These are phyloP conservation scores for Phaffia australis DNA, from an alignment of 768 basidiomycete species.

Conservation along the genomic window DNA sequence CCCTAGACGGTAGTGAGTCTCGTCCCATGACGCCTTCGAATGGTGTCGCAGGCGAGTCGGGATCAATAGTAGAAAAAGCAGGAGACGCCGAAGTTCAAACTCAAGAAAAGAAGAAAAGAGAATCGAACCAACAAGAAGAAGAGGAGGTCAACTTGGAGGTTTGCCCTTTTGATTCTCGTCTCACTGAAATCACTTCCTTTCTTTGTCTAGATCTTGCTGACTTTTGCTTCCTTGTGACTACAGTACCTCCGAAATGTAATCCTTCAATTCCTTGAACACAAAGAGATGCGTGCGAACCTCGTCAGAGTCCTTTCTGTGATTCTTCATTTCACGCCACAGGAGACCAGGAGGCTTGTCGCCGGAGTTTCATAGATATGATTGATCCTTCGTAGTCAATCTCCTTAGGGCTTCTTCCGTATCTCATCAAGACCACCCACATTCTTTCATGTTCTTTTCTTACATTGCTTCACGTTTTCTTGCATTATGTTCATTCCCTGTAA, in stretches of 20 bases:
- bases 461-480: no score
- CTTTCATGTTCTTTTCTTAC: no score
- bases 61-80: not conserved
- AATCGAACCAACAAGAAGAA: conserved; percentile 44
- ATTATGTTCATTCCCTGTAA: no score
- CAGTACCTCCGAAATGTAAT: conserved; percentile 87
- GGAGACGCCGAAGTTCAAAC: not conserved
- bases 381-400: no score
- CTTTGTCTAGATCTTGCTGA: not conserved
- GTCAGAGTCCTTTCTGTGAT: conserved; percentile 86
- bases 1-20: not conserved
- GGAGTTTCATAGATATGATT: conserved; percentile 7
- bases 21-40: conserved; percentile 8
- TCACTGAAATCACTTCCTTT: not conserved
- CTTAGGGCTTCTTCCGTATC: no score
- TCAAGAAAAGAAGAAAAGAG: not conserved
- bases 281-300: conserved; percentile 93
- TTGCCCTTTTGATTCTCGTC: conserved; percentile 13
- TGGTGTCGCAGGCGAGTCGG: not conserved
- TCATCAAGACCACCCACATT: no score
- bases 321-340: conserved; percentile 86
- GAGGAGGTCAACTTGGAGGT: conserved; percentile 85
- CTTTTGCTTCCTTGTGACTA: not conserved
- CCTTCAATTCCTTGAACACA: conserved; percentile 92
- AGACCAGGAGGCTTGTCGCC: conserved; percentile 66